Conservation (phyloP, 2,329 filamentous ascomycete species). For the Emergomyces orientalis region DNA sequence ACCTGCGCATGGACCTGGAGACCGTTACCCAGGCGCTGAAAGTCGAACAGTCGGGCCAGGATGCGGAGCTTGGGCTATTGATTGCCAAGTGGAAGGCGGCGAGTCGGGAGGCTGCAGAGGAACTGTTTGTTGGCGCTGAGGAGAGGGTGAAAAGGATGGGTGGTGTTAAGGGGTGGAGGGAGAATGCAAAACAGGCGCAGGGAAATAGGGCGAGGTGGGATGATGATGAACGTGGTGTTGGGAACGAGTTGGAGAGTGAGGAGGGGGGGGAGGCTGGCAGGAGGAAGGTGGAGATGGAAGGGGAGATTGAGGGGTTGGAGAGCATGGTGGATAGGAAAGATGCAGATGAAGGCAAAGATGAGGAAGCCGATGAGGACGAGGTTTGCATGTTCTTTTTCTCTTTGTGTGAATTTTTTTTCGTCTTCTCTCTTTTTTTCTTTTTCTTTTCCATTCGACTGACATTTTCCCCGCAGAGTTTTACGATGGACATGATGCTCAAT, state of each 20-base stretch:
- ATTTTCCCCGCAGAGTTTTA: conserved; percentile 46
- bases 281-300: conserved; percentile 34
- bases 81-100: conserved; percentile 53
- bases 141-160: conserved; percentile 56
- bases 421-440: conserved; percentile 13
- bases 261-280: conserved; percentile 30
- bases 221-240: conserved; percentile 27
- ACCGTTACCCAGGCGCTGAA: conserved; percentile 44
- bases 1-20: conserved; percentile 39
- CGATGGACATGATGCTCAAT: conserved; percentile 60
- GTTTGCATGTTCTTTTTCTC: conserved; percentile 29
- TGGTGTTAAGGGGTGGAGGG: conserved; percentile 49
- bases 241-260: conserved; percentile 32
- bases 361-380: conserved; percentile 26
- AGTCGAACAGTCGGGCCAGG: conserved; percentile 39
- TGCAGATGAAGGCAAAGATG: conserved; percentile 25
- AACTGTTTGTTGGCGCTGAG: conserved; percentile 52
- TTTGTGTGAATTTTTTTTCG: neutral
- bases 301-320: conserved; percentile 34
- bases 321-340: conserved; percentile 24
- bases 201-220: conserved; percentile 32
- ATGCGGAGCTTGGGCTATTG: conserved; percentile 48
- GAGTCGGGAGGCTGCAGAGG: conserved; percentile 56
- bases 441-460: neutral
- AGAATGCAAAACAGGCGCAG: conserved; percentile 38